Evolutionary conservation across 73 alveolate species (phyloP).

Genomic region (Symbiodinium natans): DNA sequence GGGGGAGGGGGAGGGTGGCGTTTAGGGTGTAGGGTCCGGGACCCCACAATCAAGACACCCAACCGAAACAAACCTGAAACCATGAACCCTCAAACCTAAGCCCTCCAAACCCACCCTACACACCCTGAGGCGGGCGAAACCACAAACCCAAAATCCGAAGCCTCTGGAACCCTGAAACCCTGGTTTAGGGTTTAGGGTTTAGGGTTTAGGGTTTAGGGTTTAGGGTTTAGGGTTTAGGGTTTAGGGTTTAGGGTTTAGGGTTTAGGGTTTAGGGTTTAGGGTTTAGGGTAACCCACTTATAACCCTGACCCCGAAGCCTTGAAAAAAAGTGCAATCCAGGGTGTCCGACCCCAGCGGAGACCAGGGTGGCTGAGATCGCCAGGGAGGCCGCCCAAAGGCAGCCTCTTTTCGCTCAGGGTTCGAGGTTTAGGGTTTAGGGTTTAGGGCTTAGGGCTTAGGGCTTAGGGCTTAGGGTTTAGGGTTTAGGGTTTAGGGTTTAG

Average conservation of each 20-base stretch:
- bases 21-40: too few species aligned
- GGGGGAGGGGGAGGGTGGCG: too few species aligned
- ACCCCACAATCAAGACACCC: too few species aligned
- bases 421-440: too few species aligned
- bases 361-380: neutral
- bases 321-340: neutral
- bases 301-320: neutral
- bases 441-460: too few species aligned
- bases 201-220: neutral
- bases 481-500: too few species aligned
- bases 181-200: neutral
- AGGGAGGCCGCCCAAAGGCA: slow-evolving; percentile 8
- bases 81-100: too few species aligned
- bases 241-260: neutral
- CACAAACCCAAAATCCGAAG: neutral
- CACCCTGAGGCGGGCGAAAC: too few species aligned
- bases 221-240: neutral
- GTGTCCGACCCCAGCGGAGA: neutral
- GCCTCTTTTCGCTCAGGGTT: neutral
- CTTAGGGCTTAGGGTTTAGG: too few species aligned
- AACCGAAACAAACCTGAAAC: too few species aligned
- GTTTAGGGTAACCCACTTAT: too few species aligned
- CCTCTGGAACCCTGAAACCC: neutral
- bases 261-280: neutral
- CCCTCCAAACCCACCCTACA: too few species aligned